These are phyloP conservation scores for Fusarium tjaetaba DNA, from an alignment of 2,329 filamentous ascomycete species.

Conservation along the genomic window DNA sequence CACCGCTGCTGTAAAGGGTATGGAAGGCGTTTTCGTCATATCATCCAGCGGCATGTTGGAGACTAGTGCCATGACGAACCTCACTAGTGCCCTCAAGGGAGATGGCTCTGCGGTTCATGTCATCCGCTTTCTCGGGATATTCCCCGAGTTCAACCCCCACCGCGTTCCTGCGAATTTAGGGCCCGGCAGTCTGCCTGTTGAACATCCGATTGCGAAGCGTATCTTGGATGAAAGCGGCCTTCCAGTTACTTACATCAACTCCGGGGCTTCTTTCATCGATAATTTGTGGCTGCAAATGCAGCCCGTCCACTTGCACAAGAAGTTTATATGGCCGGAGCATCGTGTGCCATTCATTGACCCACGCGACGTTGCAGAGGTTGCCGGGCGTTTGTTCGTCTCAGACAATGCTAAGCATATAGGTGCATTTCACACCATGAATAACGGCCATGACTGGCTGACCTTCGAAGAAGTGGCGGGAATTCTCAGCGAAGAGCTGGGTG, in stretches of 20 bases:
- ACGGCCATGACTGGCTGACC: not conserved
- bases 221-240: not conserved
- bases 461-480: not conserved
- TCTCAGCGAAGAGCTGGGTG: accelerated
- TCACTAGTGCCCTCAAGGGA: accelerated
- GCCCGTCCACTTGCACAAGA: not conserved
- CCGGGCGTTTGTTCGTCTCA: accelerated
- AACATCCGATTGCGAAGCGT: not conserved
- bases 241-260: accelerated
- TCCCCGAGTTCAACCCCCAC: not conserved
- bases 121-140: not conserved
- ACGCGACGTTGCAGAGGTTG: not conserved
- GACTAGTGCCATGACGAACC: not conserved
- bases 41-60: not conserved
- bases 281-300: not conserved
- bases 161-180: not conserved
- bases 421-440: accelerated
- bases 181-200: not conserved
- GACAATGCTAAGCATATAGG: not conserved
- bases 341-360: not conserved
- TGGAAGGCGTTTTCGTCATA: not conserved
- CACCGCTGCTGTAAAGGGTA: not conserved
- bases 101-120: not conserved
- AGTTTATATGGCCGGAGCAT: not conserved
- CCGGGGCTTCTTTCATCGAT: not conserved